Conservation (phyloP, 192 early-diverging fungal genomes). For the Umbelopsis sp. region DNA sequence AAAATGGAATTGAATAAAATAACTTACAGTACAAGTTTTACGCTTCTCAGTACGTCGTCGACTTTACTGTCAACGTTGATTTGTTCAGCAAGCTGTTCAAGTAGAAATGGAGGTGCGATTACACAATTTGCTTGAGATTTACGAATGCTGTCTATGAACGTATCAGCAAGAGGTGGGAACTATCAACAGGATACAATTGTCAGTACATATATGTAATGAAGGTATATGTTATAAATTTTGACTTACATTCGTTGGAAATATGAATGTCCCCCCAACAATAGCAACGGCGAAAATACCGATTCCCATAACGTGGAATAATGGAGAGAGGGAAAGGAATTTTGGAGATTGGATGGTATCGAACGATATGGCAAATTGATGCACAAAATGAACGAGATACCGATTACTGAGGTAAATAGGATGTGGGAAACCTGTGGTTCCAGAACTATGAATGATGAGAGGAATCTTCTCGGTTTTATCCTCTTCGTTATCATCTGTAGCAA, state of each 20-base stretch:
- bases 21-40: not conserved
- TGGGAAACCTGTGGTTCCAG: constrained; percentile 21
- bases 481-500: not conserved
- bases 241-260: constrained; percentile 23
- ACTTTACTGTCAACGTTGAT: not conserved
- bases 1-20: not conserved
- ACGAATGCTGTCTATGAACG: not conserved
- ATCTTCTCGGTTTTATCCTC: not conserved
- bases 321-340: not conserved
- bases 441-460: constrained; percentile 15
- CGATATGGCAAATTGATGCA: not conserved
- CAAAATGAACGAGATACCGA: not conserved
- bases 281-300: not conserved
- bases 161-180: not conserved
- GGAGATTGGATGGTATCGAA: not conserved
- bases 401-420: constrained; percentile 22
- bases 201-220: not conserved
- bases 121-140: not conserved
- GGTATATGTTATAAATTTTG: not conserved
- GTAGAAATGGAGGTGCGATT: not conserved
- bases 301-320: not conserved
- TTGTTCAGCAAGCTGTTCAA: not conserved
- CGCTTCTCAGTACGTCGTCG: not conserved
- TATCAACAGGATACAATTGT: not conserved
- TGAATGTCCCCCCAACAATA: not conserved